Base-by-base conservation (phyloP, 192 early-diverging fungal genomes). In the Podila clonocystis region DNA sequence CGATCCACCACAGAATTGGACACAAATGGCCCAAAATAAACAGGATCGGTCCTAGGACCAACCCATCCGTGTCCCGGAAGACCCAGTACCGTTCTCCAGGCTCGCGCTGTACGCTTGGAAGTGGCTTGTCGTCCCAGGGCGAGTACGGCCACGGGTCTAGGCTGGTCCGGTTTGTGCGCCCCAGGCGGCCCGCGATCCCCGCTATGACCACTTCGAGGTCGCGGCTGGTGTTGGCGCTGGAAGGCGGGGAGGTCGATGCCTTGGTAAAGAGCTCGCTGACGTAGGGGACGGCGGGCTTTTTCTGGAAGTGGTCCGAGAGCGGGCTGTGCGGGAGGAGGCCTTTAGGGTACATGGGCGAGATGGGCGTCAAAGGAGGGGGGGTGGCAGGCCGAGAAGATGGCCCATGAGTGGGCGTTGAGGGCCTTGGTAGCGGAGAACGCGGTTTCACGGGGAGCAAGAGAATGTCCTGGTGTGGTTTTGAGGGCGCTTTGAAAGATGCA, bases 1-100 rank as follows among this genome's bases (percentile, higher is more conserved):
- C 77, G 20, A 80, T 36, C 77, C 77, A 80, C 77, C 77, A 80
- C 34, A 80, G 20, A 4, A 65, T 7, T 1, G 77, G 77, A 45
- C 49, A 69, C 9, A 80, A 0, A 69, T 73, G 66, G 2, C 77
- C 77, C 7, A 65, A 31, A 29, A 80, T 9, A 49, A 80, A 80
- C 24, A 80, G 59, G 12, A 73, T 38, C 3, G 77, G 77, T 9
- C 77, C 77, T 5, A 26, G 52, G 8, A 80, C 67, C 9, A 79
- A 9, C 45, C 70, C 77, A 28, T 68, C 59, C 13, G 30, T 41
- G 26, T 72, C 71, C 4, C 61, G 50, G 38, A 80, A 80, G 20
- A 80, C 71, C 77, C 77, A 80, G 19, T 80, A 80, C 34, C 64
- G 50, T 0, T 50, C 17, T 0, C 67, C 70, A 1, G 41, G 61